Evolutionary conservation across 129 eudicot genomes (phyloP).

Genomic region (Ambrosia trifida): DNA sequence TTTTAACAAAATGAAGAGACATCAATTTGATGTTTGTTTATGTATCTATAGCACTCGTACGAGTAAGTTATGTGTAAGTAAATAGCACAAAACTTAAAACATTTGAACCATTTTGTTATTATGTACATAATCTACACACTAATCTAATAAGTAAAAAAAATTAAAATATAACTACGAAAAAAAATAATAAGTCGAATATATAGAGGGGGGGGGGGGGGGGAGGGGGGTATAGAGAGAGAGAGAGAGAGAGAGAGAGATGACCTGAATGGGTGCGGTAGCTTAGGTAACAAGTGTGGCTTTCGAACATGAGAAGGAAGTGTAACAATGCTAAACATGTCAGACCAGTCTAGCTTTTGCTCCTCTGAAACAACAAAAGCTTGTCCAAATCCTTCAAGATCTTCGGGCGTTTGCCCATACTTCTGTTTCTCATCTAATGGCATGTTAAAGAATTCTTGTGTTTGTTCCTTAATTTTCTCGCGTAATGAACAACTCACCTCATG

Average conservation of each 20-base stretch:
- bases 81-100: too few species aligned
- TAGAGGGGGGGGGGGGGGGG: too few species aligned
- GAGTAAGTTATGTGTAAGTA: too few species aligned
- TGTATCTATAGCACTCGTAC: too few species aligned
- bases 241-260: background rate
- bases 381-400: conserved; percentile 1
- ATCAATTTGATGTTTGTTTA: too few species aligned
- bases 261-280: conserved; percentile 1
- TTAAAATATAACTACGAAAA: too few species aligned
- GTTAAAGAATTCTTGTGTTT: conserved; percentile 4
- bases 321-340: background rate
- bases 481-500: conserved; percentile 1
- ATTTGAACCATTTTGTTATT: too few species aligned
- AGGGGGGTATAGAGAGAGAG: background rate
- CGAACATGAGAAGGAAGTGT: conserved; percentile 4
- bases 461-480: background rate
- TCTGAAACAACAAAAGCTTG: background rate
- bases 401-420: background rate
- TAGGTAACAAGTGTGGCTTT: conserved; percentile 6
- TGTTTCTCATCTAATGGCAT: conserved; percentile 5
- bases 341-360: conserved; percentile 11
- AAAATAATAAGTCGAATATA: too few species aligned
- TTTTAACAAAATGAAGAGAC: too few species aligned
- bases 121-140: too few species aligned
- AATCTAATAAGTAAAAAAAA: too few species aligned